Evolutionary conservation across 208 protist species (phyloP).

Genomic region (Porcisia hertigi): DNA sequence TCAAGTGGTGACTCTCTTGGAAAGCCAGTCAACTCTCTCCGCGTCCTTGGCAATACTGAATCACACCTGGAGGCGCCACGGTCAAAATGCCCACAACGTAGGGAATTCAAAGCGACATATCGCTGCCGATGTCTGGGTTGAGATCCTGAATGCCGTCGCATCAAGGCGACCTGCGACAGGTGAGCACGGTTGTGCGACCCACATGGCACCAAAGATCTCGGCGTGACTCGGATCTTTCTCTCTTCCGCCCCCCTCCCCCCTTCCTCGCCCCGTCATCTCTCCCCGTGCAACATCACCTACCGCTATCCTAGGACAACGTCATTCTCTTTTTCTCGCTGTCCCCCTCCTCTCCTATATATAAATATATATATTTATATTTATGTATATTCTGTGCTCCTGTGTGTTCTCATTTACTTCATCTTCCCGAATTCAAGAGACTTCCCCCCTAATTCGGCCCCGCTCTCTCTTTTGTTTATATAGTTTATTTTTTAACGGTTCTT

Average conservation of each 20-base stretch:
- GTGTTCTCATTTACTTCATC: slow-evolving; percentile 3
- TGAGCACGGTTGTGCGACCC: neutral
- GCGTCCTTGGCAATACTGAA: neutral
- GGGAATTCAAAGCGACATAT: too few relatives aligned
- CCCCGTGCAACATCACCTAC: too few relatives aligned
- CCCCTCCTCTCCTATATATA: neutral
- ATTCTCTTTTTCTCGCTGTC: neutral
- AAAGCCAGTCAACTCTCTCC: neutral
- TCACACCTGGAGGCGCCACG: neutral
- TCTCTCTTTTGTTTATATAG: neutral
- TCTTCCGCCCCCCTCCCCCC: neutral
- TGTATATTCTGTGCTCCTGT: neutral
- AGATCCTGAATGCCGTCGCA: neutral
- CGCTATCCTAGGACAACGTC: neutral
- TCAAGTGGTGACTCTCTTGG: neutral
- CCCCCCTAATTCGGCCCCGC: neutral
- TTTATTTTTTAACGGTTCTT: neutral
- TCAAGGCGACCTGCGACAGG: neutral
- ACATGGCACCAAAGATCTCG: neutral
- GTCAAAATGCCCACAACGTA: neutral
- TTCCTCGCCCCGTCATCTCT: neutral
- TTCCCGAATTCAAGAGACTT: neutral
- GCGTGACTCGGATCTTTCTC: neutral
- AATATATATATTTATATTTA: neutral
- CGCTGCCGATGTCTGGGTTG: neutral